Conservation (phyloP, 1,284 basidiomycete genomes). For the Sutorius eximius region DNA sequence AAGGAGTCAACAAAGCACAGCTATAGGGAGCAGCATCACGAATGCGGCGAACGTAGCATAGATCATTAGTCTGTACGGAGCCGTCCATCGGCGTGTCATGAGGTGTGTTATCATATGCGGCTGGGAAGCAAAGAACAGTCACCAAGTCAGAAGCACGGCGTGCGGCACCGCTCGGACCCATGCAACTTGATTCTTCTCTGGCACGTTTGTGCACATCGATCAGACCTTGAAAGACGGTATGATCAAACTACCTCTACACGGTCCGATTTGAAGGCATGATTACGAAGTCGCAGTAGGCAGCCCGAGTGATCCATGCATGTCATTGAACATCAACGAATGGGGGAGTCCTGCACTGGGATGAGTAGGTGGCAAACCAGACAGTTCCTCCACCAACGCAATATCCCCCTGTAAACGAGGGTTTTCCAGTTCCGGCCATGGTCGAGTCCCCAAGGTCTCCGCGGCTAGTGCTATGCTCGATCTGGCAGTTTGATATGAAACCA, state of each 20-base stretch:
- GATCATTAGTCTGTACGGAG: constrained; percentile 3
- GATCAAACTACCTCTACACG: neutral
- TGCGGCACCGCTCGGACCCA: constrained; percentile 18
- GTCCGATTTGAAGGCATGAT: neutral
- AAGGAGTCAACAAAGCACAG: neutral
- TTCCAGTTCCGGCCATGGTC: neutral
- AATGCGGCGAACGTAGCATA: neutral
- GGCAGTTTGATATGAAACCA: constrained; percentile 7
- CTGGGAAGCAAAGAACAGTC: constrained; percentile 3
- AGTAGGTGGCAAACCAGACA: neutral
- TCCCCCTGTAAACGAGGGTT: neutral
- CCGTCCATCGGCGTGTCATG: neutral
- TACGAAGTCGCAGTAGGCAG: neutral
- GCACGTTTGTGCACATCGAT: constrained; percentile 12
- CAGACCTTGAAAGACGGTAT: neutral
- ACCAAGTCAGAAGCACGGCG: constrained; percentile 19
- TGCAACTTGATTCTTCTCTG: constrained; percentile 1
- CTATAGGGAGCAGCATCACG: neutral
- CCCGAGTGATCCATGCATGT: neutral
- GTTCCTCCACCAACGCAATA: neutral
- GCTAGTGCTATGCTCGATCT: neutral
- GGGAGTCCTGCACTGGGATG: neutral
- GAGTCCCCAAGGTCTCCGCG: constrained; percentile 18
- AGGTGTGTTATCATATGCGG: constrained; percentile 1
- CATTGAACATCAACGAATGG: neutral